Evolutionary conservation across 2,329 filamentous ascomycete species (phyloP).

Genomic region (Neopestalotiopsis sp.): DNA sequence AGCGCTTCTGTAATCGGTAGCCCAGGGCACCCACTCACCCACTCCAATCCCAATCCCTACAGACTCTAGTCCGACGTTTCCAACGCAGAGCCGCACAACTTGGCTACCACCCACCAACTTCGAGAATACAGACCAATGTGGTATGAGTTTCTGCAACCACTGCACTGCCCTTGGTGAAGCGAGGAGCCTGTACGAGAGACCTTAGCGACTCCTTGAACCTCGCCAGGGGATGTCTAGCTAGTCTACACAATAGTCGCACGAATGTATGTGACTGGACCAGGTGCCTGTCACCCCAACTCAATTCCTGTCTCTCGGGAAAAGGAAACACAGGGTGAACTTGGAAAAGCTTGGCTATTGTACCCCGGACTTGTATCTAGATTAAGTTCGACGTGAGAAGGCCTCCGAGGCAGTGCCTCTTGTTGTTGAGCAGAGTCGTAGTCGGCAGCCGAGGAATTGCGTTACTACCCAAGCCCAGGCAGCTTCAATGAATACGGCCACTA

Average conservation of each 20-base stretch:
- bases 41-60: background rate
- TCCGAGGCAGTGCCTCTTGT: background rate
- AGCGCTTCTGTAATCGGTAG: background rate
- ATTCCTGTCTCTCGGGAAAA: background rate
- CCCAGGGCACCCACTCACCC: too few species aligned
- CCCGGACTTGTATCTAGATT: background rate
- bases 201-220: background rate
- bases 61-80: background rate
- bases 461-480: background rate
- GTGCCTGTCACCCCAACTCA: background rate
- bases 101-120: background rate
- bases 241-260: background rate
- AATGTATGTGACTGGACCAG: background rate
- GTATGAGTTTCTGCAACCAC: background rate
- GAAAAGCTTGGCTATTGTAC: slow-evolving; percentile 10
- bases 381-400: background rate
- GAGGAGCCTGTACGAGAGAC: background rate
- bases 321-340: background rate
- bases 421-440: background rate
- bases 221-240: background rate
- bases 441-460: background rate
- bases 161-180: background rate
- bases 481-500: background rate
- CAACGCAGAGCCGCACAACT: background rate
- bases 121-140: slow-evolving; percentile 4